Evolutionary conservation across 2,329 filamentous ascomycete species (phyloP).

Genomic region (Calonectria hawksworthii): DNA sequence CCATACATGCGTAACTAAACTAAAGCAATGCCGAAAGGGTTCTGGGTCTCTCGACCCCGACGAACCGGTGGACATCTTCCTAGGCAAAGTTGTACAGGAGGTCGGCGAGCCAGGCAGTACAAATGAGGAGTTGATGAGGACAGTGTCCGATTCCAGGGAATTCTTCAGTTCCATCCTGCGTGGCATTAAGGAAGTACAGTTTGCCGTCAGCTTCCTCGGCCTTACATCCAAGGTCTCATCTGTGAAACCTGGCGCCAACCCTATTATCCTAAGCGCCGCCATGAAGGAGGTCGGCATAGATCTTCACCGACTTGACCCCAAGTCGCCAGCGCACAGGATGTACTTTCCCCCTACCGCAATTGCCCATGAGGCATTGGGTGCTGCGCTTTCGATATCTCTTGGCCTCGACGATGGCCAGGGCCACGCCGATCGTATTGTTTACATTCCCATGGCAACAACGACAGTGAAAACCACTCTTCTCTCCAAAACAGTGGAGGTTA

Average conservation of each 20-base stretch:
- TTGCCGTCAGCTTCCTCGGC: conserved; percentile 92
- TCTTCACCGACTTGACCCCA: conserved; percentile 89
- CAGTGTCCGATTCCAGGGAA: conserved; percentile 92
- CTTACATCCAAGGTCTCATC: conserved; percentile 84
- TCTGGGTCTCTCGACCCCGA: conserved; percentile 51
- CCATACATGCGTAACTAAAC: conserved; percentile 70
- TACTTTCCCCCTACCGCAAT: conserved; percentile 95
- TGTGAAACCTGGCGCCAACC: conserved; percentile 75
- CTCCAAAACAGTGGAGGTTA: conserved; percentile 90
- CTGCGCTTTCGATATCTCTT: conserved; percentile 91
- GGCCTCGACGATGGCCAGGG: conserved; percentile 92
- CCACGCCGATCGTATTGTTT: conserved; percentile 87
- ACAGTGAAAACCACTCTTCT: conserved; percentile 94
- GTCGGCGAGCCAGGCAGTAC: conserved; percentile 76
- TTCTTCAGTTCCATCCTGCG: conserved; percentile 91
- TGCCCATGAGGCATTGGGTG: conserved; percentile 93
- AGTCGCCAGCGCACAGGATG: conserved; percentile 96
- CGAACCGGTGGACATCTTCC: conserved; percentile 72
- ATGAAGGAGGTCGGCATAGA: conserved; percentile 98
- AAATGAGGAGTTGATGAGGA: conserved; percentile 79
- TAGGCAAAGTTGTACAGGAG: conserved; percentile 82
- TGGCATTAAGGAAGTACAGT: conserved; percentile 96
- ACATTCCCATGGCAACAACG: conserved; percentile 97
- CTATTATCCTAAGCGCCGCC: conserved; percentile 86
- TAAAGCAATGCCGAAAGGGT: conserved; percentile 61